Conservation (phyloP, 2,329 filamentous ascomycete species). For the Huntiella decipiens region DNA sequence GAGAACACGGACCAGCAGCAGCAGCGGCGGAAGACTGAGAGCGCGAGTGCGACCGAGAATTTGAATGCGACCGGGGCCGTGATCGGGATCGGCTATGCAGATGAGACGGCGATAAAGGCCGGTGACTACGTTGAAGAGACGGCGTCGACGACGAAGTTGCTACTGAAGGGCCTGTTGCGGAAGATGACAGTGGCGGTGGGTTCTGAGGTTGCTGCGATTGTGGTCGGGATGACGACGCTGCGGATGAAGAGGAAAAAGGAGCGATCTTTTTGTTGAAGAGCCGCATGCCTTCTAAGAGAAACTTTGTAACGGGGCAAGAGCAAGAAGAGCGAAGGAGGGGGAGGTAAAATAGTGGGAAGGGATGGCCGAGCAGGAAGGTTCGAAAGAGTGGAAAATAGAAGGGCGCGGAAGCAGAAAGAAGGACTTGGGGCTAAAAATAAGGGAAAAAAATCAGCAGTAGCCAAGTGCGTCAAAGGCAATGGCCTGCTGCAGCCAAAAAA, state of each 20-base stretch:
- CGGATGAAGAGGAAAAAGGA: constrained; percentile 10
- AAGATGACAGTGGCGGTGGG: background rate
- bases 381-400: constrained; percentile 15
- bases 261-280: constrained; percentile 11
- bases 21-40: background rate
- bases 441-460: background rate
- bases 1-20: background rate
- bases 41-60: constrained; percentile 2
- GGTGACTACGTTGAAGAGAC: background rate
- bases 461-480: background rate
- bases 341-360: constrained; percentile 2
- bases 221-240: constrained; percentile 6
- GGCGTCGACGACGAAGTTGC: background rate
- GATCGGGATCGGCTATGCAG: background rate
- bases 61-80: constrained; percentile 3
- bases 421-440: constrained; percentile 11
- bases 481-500: background rate
- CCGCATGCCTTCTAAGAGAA: constrained; percentile 12
- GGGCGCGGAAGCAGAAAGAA: constrained; percentile 10
- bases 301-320: constrained; percentile 10
- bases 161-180: background rate
- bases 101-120: constrained; percentile 4
- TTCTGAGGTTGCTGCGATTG: constrained; percentile 1
- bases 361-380: constrained; percentile 4
- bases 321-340: constrained; percentile 1